A percentile compares a stretch with the other conserved stretches of the same genome.
phyloP scores from a whole-genome alignment of 495 filamentous ascomycete species.

The Jackrogersella minutella region DNA sequence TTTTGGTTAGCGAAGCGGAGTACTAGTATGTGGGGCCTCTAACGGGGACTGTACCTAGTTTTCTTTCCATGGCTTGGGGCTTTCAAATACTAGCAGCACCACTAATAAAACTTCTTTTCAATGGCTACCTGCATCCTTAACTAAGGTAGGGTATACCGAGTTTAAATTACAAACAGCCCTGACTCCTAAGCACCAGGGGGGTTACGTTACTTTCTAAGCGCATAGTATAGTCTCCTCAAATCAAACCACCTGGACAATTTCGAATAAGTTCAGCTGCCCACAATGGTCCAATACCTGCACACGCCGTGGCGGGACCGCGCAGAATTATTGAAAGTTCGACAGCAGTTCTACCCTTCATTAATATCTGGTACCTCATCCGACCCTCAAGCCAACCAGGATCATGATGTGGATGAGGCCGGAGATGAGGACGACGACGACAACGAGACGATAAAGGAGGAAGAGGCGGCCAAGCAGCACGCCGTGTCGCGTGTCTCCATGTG shows the following conservation, averaged over 20 bases:
- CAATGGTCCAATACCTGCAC: constrained; percentile 78
- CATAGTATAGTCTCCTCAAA: too few species aligned
- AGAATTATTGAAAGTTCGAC: constrained; percentile 72
- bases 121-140: too few species aligned
- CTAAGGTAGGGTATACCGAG: too few species aligned
- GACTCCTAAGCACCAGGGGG: too few species aligned
- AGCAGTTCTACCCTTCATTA: constrained; percentile 66
- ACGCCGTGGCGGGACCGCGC: constrained; percentile 77
- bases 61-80: constrained; percentile 1
- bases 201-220: too few species aligned
- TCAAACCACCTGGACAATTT: too few species aligned
- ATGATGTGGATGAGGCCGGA: constrained; percentile 2
- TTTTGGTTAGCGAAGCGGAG: neutral
- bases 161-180: constrained; percentile 18
- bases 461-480: constrained; percentile 44
- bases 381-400: constrained; percentile 11
- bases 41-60: constrained; percentile 9
- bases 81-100: neutral
- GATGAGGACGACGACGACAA: constrained; percentile 21
- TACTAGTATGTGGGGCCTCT: constrained; percentile 12
- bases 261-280: neutral
- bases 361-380: neutral
- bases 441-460: constrained; percentile 14
- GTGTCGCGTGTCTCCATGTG: constrained; percentile 62
- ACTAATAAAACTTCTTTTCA: too few species aligned